Evolutionary conservation across 208 protist species (phyloP).

Genomic region (Acanthamoeba healyi): DNA sequence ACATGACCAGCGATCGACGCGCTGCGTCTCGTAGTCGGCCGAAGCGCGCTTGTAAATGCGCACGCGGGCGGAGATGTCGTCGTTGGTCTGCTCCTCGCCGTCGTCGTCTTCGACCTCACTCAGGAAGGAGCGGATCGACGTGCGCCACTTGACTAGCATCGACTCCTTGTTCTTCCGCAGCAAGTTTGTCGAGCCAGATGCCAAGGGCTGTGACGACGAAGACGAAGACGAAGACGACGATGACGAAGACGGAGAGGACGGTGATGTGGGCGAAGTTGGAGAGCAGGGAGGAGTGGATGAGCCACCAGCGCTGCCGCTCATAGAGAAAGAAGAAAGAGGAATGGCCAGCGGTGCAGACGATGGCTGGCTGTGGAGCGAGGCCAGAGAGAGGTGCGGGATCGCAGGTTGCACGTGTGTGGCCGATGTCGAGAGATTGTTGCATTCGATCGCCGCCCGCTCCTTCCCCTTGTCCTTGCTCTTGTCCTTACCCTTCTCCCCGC

Average conservation of each 20-base stretch:
- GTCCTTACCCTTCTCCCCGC: neutral
- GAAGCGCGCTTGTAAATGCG: constrained; percentile 30
- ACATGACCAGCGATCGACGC: constrained; percentile 22
- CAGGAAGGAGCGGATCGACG: constrained; percentile 20
- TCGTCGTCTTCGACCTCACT: constrained; percentile 11
- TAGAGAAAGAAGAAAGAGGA: neutral
- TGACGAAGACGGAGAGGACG: neutral
- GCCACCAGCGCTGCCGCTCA: neutral
- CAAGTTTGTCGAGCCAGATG: neutral
- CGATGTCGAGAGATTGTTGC: constrained; percentile 76
- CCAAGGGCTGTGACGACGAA: neutral
- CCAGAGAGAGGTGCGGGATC: neutral
- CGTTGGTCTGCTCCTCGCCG: neutral
- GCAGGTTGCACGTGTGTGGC: constrained; percentile 83
- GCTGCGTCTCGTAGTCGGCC: constrained; percentile 29
- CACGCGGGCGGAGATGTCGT: constrained; percentile 13
- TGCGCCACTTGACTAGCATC: constrained; percentile 13
- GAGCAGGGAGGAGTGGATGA: neutral
- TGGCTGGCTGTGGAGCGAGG: neutral
- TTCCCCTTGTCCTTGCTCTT: neutral
- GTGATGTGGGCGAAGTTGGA: neutral
- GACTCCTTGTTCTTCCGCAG: neutral
- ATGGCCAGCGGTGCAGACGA: neutral
- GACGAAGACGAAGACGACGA: neutral
- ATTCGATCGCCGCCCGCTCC: neutral